Conservation (phyloP, 2,329 filamentous ascomycete species). For the Aschersonia sp. region DNA sequence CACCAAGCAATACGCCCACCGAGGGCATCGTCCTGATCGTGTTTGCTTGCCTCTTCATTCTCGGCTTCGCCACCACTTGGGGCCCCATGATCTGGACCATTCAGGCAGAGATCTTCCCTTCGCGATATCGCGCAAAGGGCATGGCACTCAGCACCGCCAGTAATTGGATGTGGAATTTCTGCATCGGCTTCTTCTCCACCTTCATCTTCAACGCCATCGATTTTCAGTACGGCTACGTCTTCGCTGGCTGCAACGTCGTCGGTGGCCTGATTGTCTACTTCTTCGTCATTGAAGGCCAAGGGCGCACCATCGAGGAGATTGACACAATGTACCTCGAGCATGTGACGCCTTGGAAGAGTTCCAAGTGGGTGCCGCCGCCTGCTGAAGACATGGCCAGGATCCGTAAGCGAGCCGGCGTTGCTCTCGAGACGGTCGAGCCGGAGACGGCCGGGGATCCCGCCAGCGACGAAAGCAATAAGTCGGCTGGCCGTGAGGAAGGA, state of each 20-base stretch:
- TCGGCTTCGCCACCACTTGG: constrained; percentile 54
- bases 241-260: constrained; percentile 55
- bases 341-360: constrained; percentile 49
- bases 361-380: constrained; percentile 33
- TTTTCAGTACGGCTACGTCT: constrained; percentile 63
- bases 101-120: constrained; percentile 50
- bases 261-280: constrained; percentile 58
- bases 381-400: constrained; percentile 28
- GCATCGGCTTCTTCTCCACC: constrained; percentile 64
- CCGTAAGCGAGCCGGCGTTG: constrained; percentile 24
- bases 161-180: constrained; percentile 63
- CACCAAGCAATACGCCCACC: constrained; percentile 18
- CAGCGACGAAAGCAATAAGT: no score
- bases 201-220: constrained; percentile 62
- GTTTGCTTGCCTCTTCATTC: constrained; percentile 49
- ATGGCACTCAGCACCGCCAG: constrained; percentile 46
- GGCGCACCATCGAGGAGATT: constrained; percentile 62
- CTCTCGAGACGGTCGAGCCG: constrained; percentile 14
- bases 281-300: constrained; percentile 63
- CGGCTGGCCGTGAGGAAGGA: not conserved
- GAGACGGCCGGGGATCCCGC: not conserved
- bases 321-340: constrained; percentile 61
- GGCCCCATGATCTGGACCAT: constrained; percentile 52
- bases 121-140: constrained; percentile 43
- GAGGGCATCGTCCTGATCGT: constrained; percentile 47